Base-by-base conservation (phyloP, 2,329 filamentous ascomycete genomes). In the Penicillium hesseltinei region DNA sequence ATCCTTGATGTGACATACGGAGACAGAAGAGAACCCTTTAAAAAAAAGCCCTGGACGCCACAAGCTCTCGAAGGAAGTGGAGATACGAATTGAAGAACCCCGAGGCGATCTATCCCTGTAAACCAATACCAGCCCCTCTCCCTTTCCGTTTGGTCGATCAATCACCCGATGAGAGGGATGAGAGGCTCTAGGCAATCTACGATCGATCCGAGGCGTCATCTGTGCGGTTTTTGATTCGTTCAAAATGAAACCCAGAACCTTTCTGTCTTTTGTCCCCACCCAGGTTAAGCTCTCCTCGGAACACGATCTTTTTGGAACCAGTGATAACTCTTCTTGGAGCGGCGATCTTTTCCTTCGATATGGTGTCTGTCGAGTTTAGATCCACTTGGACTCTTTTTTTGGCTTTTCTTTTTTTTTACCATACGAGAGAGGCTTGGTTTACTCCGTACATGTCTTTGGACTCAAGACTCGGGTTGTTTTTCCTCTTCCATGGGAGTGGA, bases 41-140 rank as follows among this genome's bases (percentile, higher is more conserved):
- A 42, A 45, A 31, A 44, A 36, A 38, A 29, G 13, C 1, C 25
- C 36, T 15, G 15, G 9, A 54, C 60, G 60, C 60, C 56, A 64
- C 61, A 57, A 31, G 48, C 59, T 62, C 62, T 66, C 60, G 62
- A 66, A 63, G 62, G 45, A 66, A 65, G 64, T 66, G 63, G 62
- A 58, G 62, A 57, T 27, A 4, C 31, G n/a, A 58, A 57, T 58
- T 60, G 58, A 65, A 58, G 63, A 64, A 64, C 56, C 54, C 58
- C 56, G 57, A 56, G 57, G 46, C 52, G 59, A 65, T 63, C 59
- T 38, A 65, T 65, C 62, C 61, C 61, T 63, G 58, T 23, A 47
- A 23, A 47, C 60, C 50, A 49, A 60, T 64, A 45, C 57, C 54
- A 55, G 25, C 56, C 56, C 49, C 56, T 48, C 57, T 51, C 60